Evolutionary conservation across 495 filamentous ascomycete species (phyloP), one percentile per base, ranked within the genome.

Genomic region (Penicillium silybi): DNA sequence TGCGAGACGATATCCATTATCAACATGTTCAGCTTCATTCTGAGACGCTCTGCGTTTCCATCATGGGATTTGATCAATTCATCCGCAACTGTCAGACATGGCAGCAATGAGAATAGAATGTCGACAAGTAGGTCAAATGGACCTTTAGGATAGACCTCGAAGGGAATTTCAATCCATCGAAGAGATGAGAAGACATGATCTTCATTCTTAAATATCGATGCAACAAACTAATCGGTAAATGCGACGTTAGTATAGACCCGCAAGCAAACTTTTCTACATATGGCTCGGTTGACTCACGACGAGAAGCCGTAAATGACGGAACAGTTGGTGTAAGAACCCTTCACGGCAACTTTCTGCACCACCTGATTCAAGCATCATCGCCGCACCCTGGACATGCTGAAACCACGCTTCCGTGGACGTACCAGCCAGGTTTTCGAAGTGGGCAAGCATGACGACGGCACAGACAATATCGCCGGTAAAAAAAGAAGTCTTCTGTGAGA

Each of bases 231-330:
- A n/a, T n/a, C n/a, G n/a, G 3, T 19, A 25, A 7, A 10, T n/a
- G 15, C 15, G 5, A n/a, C 16, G 6, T 52, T 37, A 52, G 49
- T 16, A 46, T 19, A 10, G 6, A 6, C 4, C 4, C 9, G 9
- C 16, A 0, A 5, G 20, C 4, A 7, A n/a, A 27, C 22, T n/a
- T 22, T 9, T 15, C 17, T 6, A 39, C 43, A 6, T 8, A 13
- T 1, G 7, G 26, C 18, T 2, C 4, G 15, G 2, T 18, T 26
- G n/a, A 34, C 54, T 26, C 39, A 57, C 54, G 6, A 43, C 41
- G 16, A 57, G 18, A n/a, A 57, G 54, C n/a, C 54, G 34, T 15
- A 57, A 20, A 41, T 57, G 54, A 35, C 54, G 44, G 29, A 57
- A 57, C 10, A 57, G 32, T 16, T 53, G 45, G 29, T 57, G 49